Evolutionary conservation across 1,284 basidiomycete species (phyloP).

Genomic region (Ganoderma lingzhi): DNA sequence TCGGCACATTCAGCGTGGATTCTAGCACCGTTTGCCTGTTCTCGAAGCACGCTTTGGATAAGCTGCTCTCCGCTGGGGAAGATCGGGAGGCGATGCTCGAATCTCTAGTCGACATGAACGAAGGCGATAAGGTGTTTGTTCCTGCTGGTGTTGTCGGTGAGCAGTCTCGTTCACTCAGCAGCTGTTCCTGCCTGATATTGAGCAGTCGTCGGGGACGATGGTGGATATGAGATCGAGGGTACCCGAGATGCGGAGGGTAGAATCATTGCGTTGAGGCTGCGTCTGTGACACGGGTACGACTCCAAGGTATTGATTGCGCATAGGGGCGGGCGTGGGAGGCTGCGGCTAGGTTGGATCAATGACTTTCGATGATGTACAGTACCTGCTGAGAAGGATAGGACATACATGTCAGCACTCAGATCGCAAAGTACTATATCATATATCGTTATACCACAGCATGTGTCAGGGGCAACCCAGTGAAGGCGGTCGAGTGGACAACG

Average conservation of each 20-base stretch:
- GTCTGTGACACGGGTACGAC: background rate
- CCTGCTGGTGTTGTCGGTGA: background rate
- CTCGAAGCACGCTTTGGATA: background rate
- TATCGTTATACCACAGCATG: background rate
- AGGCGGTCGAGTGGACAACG: background rate
- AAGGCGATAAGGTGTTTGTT: background rate
- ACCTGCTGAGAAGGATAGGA: background rate
- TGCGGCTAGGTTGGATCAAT: background rate
- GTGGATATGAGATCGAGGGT: background rate
- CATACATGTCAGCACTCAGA: background rate
- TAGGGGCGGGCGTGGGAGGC: background rate
- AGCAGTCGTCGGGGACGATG: background rate
- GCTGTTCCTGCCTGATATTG: background rate
- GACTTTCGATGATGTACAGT: background rate
- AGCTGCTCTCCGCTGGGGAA: constrained; percentile 1
- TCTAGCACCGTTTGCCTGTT: background rate
- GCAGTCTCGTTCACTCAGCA: background rate
- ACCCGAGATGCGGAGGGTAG: background rate
- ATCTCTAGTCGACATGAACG: background rate
- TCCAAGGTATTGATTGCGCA: no score
- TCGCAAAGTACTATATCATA: background rate
- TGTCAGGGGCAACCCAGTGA: background rate
- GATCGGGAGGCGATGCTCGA: constrained; percentile 4
- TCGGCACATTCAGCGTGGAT: constrained; percentile 1
- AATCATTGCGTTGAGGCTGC: background rate